Conservation (phyloP, 139 green algal species). For the Deuterostichococcus epilithicus region DNA sequence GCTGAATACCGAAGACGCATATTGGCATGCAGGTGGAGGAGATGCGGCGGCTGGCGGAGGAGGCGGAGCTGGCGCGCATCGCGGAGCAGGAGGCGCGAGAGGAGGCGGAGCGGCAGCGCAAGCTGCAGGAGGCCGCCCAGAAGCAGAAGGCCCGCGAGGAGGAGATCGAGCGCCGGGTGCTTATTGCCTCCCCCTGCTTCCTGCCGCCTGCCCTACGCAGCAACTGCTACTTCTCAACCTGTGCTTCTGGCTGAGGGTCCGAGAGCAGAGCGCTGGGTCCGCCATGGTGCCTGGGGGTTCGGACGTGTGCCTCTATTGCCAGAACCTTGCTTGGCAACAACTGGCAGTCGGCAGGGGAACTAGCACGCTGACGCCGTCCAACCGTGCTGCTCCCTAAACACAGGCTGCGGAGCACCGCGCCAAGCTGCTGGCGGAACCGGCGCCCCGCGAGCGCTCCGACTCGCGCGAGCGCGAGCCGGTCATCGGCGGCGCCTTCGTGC, state of each 20-base stretch:
- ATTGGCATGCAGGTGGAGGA: constrained; percentile 28
- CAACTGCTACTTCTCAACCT: too few relatives aligned
- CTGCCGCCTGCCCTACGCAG: too few relatives aligned
- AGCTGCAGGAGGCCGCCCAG: constrained; percentile 40
- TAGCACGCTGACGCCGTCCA: neutral
- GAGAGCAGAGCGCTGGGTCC: too few relatives aligned
- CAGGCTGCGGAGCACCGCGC: constrained; percentile 2
- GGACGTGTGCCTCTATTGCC: too few relatives aligned
- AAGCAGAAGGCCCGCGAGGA: constrained; percentile 39
- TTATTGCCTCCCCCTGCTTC: too few relatives aligned
- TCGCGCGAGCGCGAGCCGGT: neutral
- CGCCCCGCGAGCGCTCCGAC: neutral
- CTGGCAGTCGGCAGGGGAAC: too few relatives aligned
- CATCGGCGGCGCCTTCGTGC: constrained; percentile 2
- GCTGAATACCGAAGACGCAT: neutral
- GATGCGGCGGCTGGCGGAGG: constrained; percentile 33
- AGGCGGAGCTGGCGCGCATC: constrained; percentile 53
- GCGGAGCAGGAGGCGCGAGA: constrained; percentile 40
- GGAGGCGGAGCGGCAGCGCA: constrained; percentile 51
- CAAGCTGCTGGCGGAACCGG: constrained; percentile 6
- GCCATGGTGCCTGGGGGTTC: too few relatives aligned
- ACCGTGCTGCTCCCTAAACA: neutral
- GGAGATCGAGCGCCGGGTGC: constrained; percentile 53
- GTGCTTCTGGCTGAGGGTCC: too few relatives aligned
- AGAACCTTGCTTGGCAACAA: too few relatives aligned